Conservation (phyloP, 2,329 filamentous ascomycete genomes). For the Lanzia echinophila region DNA sequence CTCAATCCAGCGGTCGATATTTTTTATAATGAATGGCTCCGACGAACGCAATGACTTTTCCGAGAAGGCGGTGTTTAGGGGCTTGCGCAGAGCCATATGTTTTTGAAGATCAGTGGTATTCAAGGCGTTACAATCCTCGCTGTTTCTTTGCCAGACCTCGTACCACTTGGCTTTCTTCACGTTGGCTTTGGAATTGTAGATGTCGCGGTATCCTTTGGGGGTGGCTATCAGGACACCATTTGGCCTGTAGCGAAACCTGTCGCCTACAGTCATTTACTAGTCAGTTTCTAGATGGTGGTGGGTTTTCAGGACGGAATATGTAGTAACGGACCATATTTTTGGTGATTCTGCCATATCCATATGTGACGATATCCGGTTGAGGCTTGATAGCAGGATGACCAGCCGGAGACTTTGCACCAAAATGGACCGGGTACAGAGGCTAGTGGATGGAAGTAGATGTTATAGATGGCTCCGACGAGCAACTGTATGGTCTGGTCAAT, state of each 20-base stretch:
- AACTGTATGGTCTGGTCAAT: background rate
- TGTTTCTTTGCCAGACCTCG: background rate
- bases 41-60: background rate
- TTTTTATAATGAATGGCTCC: background rate
- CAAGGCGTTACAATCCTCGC: no score
- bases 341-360: conserved; percentile 28
- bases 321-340: conserved; percentile 35
- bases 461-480: conserved; percentile 1
- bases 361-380: conserved; percentile 31
- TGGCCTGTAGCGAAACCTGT: background rate
- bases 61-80: background rate
- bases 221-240: background rate
- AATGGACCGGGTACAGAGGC: conserved; percentile 14
- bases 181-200: background rate
- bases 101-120: no score
- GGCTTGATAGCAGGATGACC: conserved; percentile 27
- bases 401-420: conserved; percentile 24
- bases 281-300: no score
- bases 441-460: conserved; percentile 12
- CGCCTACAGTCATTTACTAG: background rate
- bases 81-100: no score
- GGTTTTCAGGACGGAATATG: no score
- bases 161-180: background rate
- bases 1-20: conserved; percentile 1
- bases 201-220: background rate